These are phyloP conservation scores for Artomyces pyxidatus DNA, from an alignment of 768 basidiomycete genomes.

Conservation along the genomic window DNA sequence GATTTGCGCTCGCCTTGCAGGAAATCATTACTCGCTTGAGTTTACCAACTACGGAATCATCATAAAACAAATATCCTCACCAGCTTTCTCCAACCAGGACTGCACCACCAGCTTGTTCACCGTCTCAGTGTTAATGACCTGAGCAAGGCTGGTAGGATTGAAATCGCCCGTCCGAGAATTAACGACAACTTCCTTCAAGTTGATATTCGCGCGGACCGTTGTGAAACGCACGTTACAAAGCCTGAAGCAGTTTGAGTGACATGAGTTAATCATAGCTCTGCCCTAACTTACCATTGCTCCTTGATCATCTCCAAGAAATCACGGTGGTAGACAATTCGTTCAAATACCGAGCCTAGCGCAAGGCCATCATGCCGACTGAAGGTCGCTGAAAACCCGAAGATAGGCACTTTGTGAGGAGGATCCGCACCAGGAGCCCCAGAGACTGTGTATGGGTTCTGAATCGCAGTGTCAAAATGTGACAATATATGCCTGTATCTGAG, in stretches of 20 bases:
- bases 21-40: constrained; percentile 4
- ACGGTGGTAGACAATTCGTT: constrained; percentile 86
- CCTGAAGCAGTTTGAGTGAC: constrained; percentile 32
- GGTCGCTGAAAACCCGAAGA: constrained; percentile 93
- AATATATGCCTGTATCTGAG: constrained; percentile 73
- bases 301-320: constrained; percentile 91
- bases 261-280: neutral
- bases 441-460: constrained; percentile 43
- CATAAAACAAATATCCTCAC: constrained; percentile 33
- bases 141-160: constrained; percentile 65
- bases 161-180: constrained; percentile 75
- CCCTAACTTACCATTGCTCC: constrained; percentile 63
- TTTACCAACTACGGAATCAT: neutral
- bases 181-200: constrained; percentile 59
- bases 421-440: constrained; percentile 20
- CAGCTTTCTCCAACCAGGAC: constrained; percentile 80
- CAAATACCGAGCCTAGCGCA: constrained; percentile 82
- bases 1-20: constrained; percentile 58
- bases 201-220: constrained; percentile 64
- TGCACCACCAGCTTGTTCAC: constrained; percentile 74
- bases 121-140: constrained; percentile 71
- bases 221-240: constrained; percentile 84
- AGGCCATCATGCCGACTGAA: constrained; percentile 89
- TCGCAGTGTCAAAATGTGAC: constrained; percentile 70
- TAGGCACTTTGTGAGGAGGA: constrained; percentile 50